These are phyloP conservation scores for Puccinia polysora DNA, from an alignment of 1,284 basidiomycete genomes.

Conservation along the genomic window DNA sequence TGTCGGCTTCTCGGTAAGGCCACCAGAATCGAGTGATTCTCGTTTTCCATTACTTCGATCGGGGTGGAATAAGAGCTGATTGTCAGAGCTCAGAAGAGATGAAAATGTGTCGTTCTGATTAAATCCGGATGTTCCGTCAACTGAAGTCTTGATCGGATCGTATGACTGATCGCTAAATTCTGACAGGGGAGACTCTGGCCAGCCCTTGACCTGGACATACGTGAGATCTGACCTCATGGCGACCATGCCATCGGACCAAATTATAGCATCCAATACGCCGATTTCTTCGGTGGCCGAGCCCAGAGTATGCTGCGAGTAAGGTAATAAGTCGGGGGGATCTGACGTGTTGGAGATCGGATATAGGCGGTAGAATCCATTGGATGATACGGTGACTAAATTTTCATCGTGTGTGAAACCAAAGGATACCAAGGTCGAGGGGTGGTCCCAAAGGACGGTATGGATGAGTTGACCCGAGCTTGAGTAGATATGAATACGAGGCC, in stretches of 20 bases:
- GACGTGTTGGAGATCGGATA: constrained; percentile 64
- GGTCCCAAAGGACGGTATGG: constrained; percentile 34
- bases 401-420: constrained; percentile 80
- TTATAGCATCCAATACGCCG: constrained; percentile 72
- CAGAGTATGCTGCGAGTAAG: constrained; percentile 77
- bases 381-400: constrained; percentile 76
- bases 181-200: constrained; percentile 30
- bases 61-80: constrained; percentile 3
- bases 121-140: not conserved
- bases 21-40: constrained; percentile 42
- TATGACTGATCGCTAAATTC: constrained; percentile 5
- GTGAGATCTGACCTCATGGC: constrained; percentile 72
- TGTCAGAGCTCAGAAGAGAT: not conserved
- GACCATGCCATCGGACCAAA: constrained; percentile 80
- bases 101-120: constrained; percentile 1
- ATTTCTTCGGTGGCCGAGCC: constrained; percentile 78
- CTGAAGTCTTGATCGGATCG: not conserved
- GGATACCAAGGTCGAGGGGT: constrained; percentile 59
- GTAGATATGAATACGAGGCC: constrained; percentile 26
- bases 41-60: constrained; percentile 36
- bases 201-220: constrained; percentile 62
- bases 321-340: constrained; percentile 58
- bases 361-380: constrained; percentile 83
- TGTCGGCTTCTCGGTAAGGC: constrained; percentile 27
- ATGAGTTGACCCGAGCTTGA: constrained; percentile 26